Evolutionary conservation across 176 grass and related monocot species (phyloP), one percentile per base, ranked within the genome.

Genomic region (Oryza officinalis): DNA sequence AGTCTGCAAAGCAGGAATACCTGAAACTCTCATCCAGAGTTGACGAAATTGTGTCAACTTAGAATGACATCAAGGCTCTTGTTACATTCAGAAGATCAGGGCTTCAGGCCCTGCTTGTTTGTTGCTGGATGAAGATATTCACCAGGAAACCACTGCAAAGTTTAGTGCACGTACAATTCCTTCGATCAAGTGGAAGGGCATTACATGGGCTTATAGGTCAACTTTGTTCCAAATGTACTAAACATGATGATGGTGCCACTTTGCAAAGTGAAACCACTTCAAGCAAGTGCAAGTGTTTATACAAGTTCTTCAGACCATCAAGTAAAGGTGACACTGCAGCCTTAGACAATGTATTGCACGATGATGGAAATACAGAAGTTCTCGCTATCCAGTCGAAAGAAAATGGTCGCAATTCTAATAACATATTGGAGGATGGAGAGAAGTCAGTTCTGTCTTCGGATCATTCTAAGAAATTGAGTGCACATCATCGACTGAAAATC

Each of bases 191-290:
- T 77, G 88, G 88, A 72, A 89, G 65, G 65, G 78, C 83, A 86
- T 65, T 89, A 28, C 71, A 85, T 70, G 76, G 25, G 6, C 17
- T 89, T 86, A 80, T 94, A 74, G 71, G 86, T 64, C 73, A 81
- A 38, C 63, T 91, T 85, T 91, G 92, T 70, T 88, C 83, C 59
- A 94, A 94, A 71, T 90, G 75, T 69, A 78, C 92, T 17, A 79
- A 43, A 72, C 67, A 77, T 69, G 86, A 83, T 50, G 69, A 79
- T 40, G 77, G 11, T 59, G 17, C 78, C 65, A 63, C 68, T 49
- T 75, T 76, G 4, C 70, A 83, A 79, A 69, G 50, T 67, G 77
- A 76, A 2, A 85, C 75, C 75, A 38, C 73, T 63, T 69, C 75
- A 60, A 83, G 74, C 78, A 94, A 84, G 11, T 89, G 86, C 78